Conservation (phyloP, 2,329 filamentous ascomycete genomes). For the Beauveria pseudobassiana region DNA sequence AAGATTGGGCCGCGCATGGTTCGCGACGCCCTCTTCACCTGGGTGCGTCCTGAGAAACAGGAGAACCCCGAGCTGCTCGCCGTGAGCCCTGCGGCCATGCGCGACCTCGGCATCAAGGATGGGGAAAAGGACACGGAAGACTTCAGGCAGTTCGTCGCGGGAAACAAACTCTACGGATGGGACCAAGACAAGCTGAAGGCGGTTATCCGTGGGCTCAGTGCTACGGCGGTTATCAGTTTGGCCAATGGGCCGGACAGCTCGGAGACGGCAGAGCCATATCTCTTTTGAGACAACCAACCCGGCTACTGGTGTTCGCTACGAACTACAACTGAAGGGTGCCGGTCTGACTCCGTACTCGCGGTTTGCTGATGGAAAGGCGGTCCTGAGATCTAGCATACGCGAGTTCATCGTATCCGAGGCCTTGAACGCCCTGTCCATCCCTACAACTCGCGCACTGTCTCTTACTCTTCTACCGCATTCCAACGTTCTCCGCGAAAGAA, state of each 20-base stretch:
- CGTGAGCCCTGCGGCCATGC: constrained; percentile 70
- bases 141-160: constrained; percentile 71
- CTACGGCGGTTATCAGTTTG: constrained; percentile 78
- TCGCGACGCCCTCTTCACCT: constrained; percentile 79
- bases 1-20: constrained; percentile 76
- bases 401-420: constrained; percentile 92
- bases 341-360: constrained; percentile 90
- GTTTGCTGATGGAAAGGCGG: constrained; percentile 93
- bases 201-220: constrained; percentile 98
- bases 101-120: constrained; percentile 67
- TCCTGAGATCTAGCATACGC: constrained; percentile 83
- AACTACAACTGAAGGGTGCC: constrained; percentile 90
- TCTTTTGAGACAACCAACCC: constrained; percentile 79
- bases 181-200: constrained; percentile 56
- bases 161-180: constrained; percentile 77
- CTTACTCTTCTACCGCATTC: constrained; percentile 68
- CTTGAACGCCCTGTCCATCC: constrained; percentile 77
- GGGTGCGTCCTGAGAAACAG: constrained; percentile 71
- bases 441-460: constrained; percentile 78
- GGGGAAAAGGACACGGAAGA: constrained; percentile 63
- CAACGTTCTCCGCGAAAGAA: constrained; percentile 67
- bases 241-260: constrained; percentile 90
- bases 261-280: constrained; percentile 93
- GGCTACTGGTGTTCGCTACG: constrained; percentile 64
- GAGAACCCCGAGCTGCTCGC: constrained; percentile 71